These are phyloP conservation scores for Cryptococcus deneoformans DNA, from an alignment of 1,284 basidiomycete species.

Conservation along the genomic window DNA sequence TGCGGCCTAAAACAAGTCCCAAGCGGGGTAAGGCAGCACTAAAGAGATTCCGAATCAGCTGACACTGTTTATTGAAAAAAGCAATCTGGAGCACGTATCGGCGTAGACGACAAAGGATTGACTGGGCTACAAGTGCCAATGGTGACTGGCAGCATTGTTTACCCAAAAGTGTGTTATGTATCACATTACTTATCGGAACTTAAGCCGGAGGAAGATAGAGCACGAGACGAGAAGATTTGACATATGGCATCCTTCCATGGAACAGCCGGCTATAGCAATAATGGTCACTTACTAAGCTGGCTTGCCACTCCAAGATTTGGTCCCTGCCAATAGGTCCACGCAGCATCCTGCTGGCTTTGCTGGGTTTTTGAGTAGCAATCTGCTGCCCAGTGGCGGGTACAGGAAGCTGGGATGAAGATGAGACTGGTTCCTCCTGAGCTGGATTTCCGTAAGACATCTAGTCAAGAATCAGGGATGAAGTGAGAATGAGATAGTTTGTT, in stretches of 20 bases:
- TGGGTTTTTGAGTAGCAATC: neutral
- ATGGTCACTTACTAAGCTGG: neutral
- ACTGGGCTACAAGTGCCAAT: too few relatives aligned
- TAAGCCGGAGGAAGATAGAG: neutral
- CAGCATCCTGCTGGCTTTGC: neutral
- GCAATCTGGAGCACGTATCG: neutral
- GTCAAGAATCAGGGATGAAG: too few relatives aligned
- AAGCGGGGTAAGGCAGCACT: slow-evolving; percentile 14
- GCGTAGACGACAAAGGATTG: neutral
- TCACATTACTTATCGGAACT: neutral
- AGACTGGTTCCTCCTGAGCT: neutral
- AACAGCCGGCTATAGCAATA: too few relatives aligned
- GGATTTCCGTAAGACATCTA: too few relatives aligned
- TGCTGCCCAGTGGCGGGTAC: neutral
- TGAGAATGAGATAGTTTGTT: too few relatives aligned
- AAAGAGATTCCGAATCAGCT: neutral
- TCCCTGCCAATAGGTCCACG: neutral
- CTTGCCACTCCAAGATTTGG: neutral
- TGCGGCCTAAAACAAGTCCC: slow-evolving; percentile 11
- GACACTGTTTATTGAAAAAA: neutral
- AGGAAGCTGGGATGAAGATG: slow-evolving; percentile 11
- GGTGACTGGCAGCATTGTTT: too few relatives aligned
- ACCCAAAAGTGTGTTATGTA: neutral
- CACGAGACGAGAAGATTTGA: too few relatives aligned
- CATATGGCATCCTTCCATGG: too few relatives aligned